Conservation (phyloP, 108 stramenopile species). For the Nitzschia sp. region DNA sequence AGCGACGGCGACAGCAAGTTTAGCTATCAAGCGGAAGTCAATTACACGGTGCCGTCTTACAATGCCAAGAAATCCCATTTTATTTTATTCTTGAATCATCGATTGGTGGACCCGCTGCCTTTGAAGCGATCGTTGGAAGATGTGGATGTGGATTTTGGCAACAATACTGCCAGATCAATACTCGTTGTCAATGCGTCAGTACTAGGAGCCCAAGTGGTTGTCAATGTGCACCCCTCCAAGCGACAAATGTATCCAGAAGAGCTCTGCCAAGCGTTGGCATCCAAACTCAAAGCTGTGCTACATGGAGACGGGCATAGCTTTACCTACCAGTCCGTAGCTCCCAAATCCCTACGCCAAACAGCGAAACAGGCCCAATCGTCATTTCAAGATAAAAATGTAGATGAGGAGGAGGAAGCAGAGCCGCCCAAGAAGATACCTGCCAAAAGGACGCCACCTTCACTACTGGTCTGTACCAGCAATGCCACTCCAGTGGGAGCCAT, state of each 20-base stretch:
- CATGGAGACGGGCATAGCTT: constrained; percentile 37
- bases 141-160: constrained; percentile 79
- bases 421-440: not conserved
- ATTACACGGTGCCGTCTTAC: constrained; percentile 19
- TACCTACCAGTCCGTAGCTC: constrained; percentile 29
- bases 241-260: constrained; percentile 90
- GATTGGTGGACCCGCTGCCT: constrained; percentile 76
- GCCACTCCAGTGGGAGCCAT: constrained; percentile 66
- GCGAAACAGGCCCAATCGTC: constrained; percentile 12
- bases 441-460: constrained; percentile 29
- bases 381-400: too few relatives aligned
- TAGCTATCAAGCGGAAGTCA: constrained; percentile 16
- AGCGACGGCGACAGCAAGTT: constrained; percentile 30
- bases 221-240: constrained; percentile 99
- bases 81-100: constrained; percentile 94
- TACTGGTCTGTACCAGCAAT: constrained; percentile 61
- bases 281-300: constrained; percentile 38
- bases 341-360: constrained; percentile 36
- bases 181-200: constrained; percentile 84
- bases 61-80: constrained; percentile 38
- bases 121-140: constrained; percentile 83
- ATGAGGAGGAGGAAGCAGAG: too few relatives aligned
- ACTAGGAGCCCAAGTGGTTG: constrained; percentile 91
- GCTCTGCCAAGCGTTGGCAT: constrained; percentile 49
- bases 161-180: too few relatives aligned